phyloP scores from a whole-genome alignment of 345 rosid species.

The Moringa oleifera region DNA sequence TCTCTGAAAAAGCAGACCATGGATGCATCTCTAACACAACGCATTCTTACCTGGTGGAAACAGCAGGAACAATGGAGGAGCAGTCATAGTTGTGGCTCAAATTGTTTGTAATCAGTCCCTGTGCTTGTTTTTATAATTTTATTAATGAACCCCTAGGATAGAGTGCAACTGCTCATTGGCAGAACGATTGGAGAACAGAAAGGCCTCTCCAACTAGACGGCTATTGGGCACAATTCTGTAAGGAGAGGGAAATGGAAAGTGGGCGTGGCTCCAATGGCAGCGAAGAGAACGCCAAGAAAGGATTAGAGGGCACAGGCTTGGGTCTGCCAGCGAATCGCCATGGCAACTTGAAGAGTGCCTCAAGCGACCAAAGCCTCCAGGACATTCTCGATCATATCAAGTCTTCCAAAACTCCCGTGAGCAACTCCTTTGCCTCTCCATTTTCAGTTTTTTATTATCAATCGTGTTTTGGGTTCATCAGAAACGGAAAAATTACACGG shows the following conservation, averaged over 20 bases:
- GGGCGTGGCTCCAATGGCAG: not conserved
- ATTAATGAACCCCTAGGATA: no score
- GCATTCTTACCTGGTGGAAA: no score
- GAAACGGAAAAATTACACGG: not conserved
- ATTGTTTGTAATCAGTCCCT: no score
- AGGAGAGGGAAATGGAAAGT: slow-evolving; percentile 14
- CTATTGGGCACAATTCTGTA: not conserved
- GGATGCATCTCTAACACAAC: no score
- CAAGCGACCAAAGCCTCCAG: slow-evolving; percentile 32
- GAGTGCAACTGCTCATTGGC: no score
- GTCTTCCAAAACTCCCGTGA: slow-evolving; percentile 41
- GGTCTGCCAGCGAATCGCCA: slow-evolving; percentile 28
- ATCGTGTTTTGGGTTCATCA: not conserved
- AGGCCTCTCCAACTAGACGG: no score
- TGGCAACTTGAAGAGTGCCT: slow-evolving; percentile 40
- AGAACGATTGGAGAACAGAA: no score
- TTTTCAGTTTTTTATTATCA: not conserved
- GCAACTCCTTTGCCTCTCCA: not conserved
- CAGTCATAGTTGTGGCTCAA: no score
- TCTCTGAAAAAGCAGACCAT: no score
- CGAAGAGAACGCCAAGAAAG: slow-evolving; percentile 13
- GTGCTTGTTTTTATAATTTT: no score
- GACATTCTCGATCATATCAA: slow-evolving; percentile 36
- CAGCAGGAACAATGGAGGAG: no score
- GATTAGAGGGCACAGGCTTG: slow-evolving; percentile 20